Evolutionary conservation across 129 eudicot genomes (phyloP).

Genomic region (Logfia minima): DNA sequence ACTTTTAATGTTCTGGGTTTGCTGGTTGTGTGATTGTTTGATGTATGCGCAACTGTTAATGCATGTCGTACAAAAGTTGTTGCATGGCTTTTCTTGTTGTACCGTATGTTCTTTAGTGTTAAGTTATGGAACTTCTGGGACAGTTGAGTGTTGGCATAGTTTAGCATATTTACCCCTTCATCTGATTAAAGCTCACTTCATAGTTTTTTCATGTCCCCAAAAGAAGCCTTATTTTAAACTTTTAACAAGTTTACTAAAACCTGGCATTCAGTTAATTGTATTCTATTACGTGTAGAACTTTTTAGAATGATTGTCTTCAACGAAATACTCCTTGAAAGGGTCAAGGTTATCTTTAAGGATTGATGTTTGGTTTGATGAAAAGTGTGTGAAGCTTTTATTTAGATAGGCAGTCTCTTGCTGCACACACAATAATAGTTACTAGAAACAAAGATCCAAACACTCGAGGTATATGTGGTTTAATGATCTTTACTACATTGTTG

Average conservation of each 20-base stretch:
- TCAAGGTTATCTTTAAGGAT: neutral
- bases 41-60: neutral
- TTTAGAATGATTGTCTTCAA: neutral
- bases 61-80: neutral
- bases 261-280: conserved; percentile 3
- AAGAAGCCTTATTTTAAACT: neutral
- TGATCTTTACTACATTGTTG: neutral
- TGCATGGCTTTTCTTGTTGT: neutral
- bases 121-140: neutral
- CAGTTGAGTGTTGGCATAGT: neutral
- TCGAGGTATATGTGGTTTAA: neutral
- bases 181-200: neutral
- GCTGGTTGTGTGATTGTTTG: neutral
- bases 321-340: neutral
- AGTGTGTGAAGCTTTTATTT: neutral
- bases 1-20: neutral
- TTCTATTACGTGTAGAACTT: neutral
- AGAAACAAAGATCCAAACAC: neutral
- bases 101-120: conserved; percentile 5
- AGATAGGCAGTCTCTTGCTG: neutral
- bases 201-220: conserved; percentile 9
- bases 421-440: neutral
- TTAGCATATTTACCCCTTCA: neutral
- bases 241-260: neutral
- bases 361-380: neutral